A percentile compares a stretch with the other conserved stretches of the same genome.
Evolutionary conservation across 805 yeast genomes (phyloP).

Genomic region (Wickerhamomyces hampshirensis): DNA sequence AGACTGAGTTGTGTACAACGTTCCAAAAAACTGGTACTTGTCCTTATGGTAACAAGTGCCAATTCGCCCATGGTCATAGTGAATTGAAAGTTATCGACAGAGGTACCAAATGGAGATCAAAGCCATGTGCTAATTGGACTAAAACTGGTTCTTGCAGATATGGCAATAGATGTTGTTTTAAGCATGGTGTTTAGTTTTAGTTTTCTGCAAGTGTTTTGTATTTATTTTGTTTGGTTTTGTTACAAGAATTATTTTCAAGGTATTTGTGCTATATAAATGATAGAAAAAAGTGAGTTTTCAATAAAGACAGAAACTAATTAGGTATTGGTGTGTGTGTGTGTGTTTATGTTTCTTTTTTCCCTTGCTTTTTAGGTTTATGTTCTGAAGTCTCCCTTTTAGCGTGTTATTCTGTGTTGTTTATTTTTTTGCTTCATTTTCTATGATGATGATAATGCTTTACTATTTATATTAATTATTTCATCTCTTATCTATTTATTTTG

Average conservation of each 20-base stretch:
- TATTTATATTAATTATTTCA: slow-evolving; percentile 1
- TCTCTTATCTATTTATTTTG: not conserved
- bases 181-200: slow-evolving; percentile 63
- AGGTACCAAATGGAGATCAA: slow-evolving; percentile 83
- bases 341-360: too few relatives aligned
- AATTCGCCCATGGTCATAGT: slow-evolving; percentile 84
- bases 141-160: slow-evolving; percentile 80
- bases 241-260: not conserved
- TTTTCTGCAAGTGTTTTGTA: not conserved
- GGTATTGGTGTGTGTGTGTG: too few relatives aligned
- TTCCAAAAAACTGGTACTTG: slow-evolving; percentile 66
- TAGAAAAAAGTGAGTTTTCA: too few relatives aligned
- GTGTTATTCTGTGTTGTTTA: too few relatives aligned
- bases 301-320: too few relatives aligned
- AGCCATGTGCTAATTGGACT: slow-evolving; percentile 86
- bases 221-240: not conserved
- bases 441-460: not conserved
- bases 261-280: too few relatives aligned
- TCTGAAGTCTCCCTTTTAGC: too few relatives aligned
- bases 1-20: slow-evolving; percentile 85
- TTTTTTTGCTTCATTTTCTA: too few relatives aligned
- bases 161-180: slow-evolving; percentile 89
- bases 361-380: too few relatives aligned
- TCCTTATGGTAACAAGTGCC: slow-evolving; percentile 89
- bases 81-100: slow-evolving; percentile 72